Evolutionary conservation across 2,329 filamentous ascomycete genomes (phyloP).

Genomic region (Botrytis aclada): DNA sequence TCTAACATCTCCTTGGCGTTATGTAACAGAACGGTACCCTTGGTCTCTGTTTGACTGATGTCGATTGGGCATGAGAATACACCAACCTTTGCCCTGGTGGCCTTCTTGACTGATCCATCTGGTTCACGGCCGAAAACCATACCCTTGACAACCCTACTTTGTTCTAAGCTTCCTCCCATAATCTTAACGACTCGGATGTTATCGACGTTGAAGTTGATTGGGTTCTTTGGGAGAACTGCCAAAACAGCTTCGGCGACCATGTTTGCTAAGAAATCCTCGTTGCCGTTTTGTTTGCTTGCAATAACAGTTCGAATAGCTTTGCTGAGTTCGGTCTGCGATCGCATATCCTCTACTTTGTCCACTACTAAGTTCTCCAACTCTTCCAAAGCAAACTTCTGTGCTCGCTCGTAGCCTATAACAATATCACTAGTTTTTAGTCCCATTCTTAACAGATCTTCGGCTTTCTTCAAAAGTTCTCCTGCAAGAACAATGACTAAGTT

Average conservation of each 20-base stretch:
- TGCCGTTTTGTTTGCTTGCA: slow-evolving; percentile 93
- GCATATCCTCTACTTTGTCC: slow-evolving; percentile 84
- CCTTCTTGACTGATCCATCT: slow-evolving; percentile 90
- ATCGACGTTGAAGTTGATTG: slow-evolving; percentile 95
- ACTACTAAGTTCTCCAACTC: slow-evolving; percentile 83
- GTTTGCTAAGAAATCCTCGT: slow-evolving; percentile 80
- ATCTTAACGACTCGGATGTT: slow-evolving; percentile 99
- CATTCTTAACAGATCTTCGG: slow-evolving; percentile 93
- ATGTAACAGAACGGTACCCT: slow-evolving; percentile 94
- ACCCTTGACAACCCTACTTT: slow-evolving; percentile 91
- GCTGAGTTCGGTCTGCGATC: slow-evolving; percentile 76
- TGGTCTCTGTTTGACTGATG: slow-evolving; percentile 94
- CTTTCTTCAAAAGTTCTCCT: slow-evolving; percentile 93
- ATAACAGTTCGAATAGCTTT: slow-evolving; percentile 96
- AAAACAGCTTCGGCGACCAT: slow-evolving; percentile 84
- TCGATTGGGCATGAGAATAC: slow-evolving; percentile 97
- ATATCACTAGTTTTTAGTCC: slow-evolving; percentile 98
- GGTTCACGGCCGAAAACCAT: slow-evolving; percentile 98
- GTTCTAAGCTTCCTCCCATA: slow-evolving; percentile 93
- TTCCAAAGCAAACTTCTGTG: slow-evolving; percentile 82
- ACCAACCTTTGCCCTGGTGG: slow-evolving; percentile 87
- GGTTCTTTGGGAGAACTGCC: slow-evolving; percentile 91
- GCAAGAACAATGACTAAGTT: slow-evolving; percentile 96
- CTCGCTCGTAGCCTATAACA: slow-evolving; percentile 91
- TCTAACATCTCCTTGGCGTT: slow-evolving; percentile 99